Evolutionary conservation across 2,329 filamentous ascomycete species (phyloP), one percentile per base, ranked within the genome.

Genomic region (Microsporum ferrugineum): DNA sequence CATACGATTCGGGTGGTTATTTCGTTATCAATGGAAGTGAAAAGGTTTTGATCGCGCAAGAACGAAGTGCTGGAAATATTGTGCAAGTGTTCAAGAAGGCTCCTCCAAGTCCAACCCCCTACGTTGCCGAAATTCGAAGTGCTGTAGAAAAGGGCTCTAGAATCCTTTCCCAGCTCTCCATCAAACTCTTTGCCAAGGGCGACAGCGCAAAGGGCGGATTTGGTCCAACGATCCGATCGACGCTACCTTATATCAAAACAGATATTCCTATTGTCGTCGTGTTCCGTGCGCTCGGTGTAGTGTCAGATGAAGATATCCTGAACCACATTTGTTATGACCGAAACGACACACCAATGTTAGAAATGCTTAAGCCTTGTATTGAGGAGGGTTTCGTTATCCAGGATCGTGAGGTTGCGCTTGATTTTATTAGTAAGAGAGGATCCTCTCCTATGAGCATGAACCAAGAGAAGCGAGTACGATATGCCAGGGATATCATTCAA

Each of bases 61-160:
- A 99, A 76, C 88, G 94, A 64, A 96, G 91, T 72, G 94, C 94
- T 45, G 94, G 92, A 71, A 99, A 99, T 71, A 99, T 97, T 62
- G 94, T 99, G 3, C 94, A 99, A 76, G 92, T 99, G 33, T 99
- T 99, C 84, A 92, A 95, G 77, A 99, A 99, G 79, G 90, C 92
- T 0, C 84, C 87, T 67, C 90, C 91, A n/a, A 92, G 89, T 66
- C 88, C 90, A 7, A 95, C 90, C 65, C 91, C 91, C 1, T 96
- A 94, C 74, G 88, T 92, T 29, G 95, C 94, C 10, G 94, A 99
- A 75, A 96, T 99, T 68, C 84, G 94, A 76, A 96, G 91, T 75
- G 92, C 95, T 1, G 84, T 97, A 6, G 94, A 99, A 75, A 96
- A 96, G 74, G 94, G 95, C 12, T 96, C 92, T 0, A 84, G 95